These are phyloP conservation scores for Choricystis sp. DNA, from an alignment of 139 green algal species.

Conservation along the genomic window DNA sequence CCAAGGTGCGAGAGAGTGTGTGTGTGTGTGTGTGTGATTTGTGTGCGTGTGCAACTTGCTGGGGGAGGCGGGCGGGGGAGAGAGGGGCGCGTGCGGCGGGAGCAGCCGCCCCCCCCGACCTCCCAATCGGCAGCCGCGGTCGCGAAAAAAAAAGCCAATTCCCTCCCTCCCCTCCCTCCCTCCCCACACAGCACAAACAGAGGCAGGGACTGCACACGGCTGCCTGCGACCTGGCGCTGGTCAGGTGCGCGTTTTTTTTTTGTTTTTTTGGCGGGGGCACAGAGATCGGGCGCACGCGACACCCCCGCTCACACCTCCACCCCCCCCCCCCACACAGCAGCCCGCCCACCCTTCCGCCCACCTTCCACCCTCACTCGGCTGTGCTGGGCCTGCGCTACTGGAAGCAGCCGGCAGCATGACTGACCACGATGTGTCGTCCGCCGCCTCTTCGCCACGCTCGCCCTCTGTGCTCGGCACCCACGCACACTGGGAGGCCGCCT, in stretches of 20 bases:
- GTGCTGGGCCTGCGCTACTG: background rate
- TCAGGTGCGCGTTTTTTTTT: background rate
- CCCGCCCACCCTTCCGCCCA: background rate
- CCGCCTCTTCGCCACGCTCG: background rate
- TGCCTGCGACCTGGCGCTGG: background rate
- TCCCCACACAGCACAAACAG: constrained; percentile 31
- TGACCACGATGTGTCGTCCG: background rate
- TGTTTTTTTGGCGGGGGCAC: no score
- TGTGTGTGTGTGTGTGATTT: background rate
- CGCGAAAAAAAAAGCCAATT: no score
- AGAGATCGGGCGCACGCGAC: no score
- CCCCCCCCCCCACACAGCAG: no score
- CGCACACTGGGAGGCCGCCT: constrained; percentile 2
- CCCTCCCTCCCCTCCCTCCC: background rate
- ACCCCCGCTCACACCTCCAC: background rate
- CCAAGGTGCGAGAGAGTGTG: constrained; percentile 17
- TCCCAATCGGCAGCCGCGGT: no score
- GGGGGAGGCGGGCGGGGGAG: no score
- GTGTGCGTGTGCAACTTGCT: background rate
- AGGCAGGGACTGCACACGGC: constrained; percentile 23
- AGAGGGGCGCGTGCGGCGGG: no score
- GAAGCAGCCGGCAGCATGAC: background rate
- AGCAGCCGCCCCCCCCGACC: no score
- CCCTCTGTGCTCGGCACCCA: background rate
- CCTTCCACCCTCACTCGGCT: background rate